Evolutionary conservation across 257 asterid genomes (phyloP).

Genomic region (Petunia axillaris): DNA sequence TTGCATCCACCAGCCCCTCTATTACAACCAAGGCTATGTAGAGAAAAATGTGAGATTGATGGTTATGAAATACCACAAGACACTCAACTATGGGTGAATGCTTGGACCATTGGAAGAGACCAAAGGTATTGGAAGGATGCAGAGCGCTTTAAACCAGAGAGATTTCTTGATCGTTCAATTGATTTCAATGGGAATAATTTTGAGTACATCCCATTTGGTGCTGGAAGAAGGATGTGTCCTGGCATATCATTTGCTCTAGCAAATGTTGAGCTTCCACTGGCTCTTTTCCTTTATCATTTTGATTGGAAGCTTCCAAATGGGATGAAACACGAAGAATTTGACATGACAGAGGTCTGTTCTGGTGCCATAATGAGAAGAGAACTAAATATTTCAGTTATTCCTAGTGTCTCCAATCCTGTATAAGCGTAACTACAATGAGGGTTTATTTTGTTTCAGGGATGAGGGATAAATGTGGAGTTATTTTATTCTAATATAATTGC

Average conservation of each 20-base stretch:
- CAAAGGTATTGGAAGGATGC: constrained; percentile 14
- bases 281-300: constrained; percentile 18
- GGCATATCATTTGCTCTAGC: constrained; percentile 25
- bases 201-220: constrained; percentile 28
- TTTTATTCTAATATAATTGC: too few relatives aligned
- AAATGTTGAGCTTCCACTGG: constrained; percentile 12
- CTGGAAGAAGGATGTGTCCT: constrained; percentile 31
- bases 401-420: too few relatives aligned
- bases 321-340: background rate
- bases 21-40: background rate
- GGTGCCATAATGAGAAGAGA: background rate
- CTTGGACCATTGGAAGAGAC: constrained; percentile 18
- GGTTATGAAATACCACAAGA: background rate
- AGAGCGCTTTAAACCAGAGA: constrained; percentile 10
- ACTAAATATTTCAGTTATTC: background rate
- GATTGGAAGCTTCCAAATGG: constrained; percentile 22
- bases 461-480: too few relatives aligned
- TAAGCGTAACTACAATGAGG: too few relatives aligned
- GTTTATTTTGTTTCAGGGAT: too few relatives aligned
- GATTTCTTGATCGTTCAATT: constrained; percentile 12
- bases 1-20: constrained; percentile 6
- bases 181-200: constrained; percentile 15
- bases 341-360: background rate
- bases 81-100: constrained; percentile 17
- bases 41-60: constrained; percentile 18